Conservation (phyloP, 495 filamentous ascomycete genomes). For the Xylaria castorea region DNA sequence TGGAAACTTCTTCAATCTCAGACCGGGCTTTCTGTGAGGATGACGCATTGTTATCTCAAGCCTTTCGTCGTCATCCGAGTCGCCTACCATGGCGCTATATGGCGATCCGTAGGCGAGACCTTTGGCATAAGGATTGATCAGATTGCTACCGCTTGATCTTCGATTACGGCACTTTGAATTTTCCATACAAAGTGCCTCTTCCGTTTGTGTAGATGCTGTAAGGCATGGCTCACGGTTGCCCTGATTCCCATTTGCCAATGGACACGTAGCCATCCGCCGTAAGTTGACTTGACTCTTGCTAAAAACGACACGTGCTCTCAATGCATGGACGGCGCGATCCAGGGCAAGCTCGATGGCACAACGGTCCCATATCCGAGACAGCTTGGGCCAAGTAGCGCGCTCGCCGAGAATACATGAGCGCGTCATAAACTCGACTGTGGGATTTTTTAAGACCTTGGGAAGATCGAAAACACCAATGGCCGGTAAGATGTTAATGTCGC, state of each 20-base stretch:
- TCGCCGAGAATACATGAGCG: conserved; percentile 78
- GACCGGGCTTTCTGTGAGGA: conserved; percentile 31
- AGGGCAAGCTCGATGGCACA: conserved; percentile 86
- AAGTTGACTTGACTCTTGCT: conserved; percentile 74
- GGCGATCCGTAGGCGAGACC: conserved; percentile 29
- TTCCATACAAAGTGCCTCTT: conserved; percentile 21
- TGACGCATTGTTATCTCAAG: conserved; percentile 46
- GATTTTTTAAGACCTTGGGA: conserved; percentile 80
- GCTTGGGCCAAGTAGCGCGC: conserved; percentile 87
- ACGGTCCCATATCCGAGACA: conserved; percentile 81
- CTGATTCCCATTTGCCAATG: conserved; percentile 18
- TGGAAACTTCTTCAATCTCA: conserved; percentile 40
- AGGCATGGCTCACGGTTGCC: conserved; percentile 20
- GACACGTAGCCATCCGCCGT: conserved; percentile 50
- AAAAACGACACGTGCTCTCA: conserved; percentile 80
- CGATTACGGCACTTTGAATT: conserved; percentile 34
- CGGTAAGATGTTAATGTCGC: conserved; percentile 95
- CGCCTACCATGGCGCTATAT: conserved; percentile 42
- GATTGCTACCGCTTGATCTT: conserved; percentile 39
- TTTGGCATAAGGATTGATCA: conserved; percentile 27
- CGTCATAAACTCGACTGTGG: conserved; percentile 88
- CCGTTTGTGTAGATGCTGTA: conserved; percentile 19
- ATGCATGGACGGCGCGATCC: conserved; percentile 78
- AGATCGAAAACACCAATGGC: conserved; percentile 77
- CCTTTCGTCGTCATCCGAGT: conserved; percentile 51